Base-by-base conservation (phyloP, 148 eudicot genomes). In the Rhododendron vialii region DNA sequence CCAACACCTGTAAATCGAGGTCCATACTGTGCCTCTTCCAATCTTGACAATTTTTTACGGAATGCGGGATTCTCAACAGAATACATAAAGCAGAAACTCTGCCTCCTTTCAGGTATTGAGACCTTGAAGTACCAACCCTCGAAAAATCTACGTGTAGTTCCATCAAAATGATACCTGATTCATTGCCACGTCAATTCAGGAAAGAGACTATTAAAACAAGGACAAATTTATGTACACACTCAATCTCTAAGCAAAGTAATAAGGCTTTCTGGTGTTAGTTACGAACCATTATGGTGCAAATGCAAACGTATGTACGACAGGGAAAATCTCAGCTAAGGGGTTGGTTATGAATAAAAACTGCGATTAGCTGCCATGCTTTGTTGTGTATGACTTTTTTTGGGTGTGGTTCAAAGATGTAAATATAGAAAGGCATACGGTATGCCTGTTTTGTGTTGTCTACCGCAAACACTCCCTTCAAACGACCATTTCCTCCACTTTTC, bases 91-190 rank as follows among this genome's bases (percentile, higher is more conserved):
- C 99, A 96, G 88, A 96, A 96, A 88, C 95, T 96, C 87, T 96
- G 99, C 89, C 91, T 96, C 84, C 89, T 88, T 84, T 94, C 96
- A 67, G 98, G 99, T 86, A 96, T 95, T 63, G 95, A 92, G 24
- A 96, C 98, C 91, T 96, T 96, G 82, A 96, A 96, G 94, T 95
- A 96, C 99, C 99, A 96, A 24, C 99, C 99, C 92, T 96, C 99
- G 81, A 96, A 96, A 88, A 96, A 96, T 79, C 89, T 94, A 36
- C 98, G 89, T 13, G 90, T 83, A 59, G 87, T 96, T 87, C 99
- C 96, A 88, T 95, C 98, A 85, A 92, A 95, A 91, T 96, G 99
- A 88, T 94, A 96, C 85, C 99, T 95, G 88, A 79, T 80, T 69
- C 82, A 55, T 17, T 89, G 88, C 47, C 86, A 80, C 43, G 36